phyloP scores from a whole-genome alignment of 345 rosid species.

The Aegle marmelos region DNA sequence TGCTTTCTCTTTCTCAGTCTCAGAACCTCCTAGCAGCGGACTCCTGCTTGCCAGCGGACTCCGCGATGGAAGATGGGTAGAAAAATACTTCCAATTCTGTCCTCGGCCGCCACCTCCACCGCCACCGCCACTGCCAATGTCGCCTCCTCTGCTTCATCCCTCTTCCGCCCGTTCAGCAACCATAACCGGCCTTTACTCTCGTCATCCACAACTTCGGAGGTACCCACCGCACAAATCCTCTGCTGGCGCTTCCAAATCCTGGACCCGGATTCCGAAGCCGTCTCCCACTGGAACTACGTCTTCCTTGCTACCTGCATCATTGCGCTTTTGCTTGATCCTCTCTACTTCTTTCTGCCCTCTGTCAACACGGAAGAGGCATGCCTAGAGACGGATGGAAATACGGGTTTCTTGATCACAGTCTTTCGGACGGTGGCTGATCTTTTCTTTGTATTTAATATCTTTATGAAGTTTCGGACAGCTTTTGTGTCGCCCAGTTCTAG shows the following conservation, averaged over 20 bases:
- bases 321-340: constrained; percentile 86
- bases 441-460: constrained; percentile 58
- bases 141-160: neutral
- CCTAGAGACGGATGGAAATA: constrained; percentile 39
- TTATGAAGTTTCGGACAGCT: constrained; percentile 82
- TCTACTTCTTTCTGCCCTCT: constrained; percentile 70
- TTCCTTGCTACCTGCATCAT: constrained; percentile 69
- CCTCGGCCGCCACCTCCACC: constrained; percentile 3
- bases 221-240: constrained; percentile 36
- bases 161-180: constrained; percentile 14
- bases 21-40: constrained; percentile 22
- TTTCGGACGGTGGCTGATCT: constrained; percentile 65
- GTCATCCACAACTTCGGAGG: constrained; percentile 35
- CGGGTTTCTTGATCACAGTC: constrained; percentile 56
- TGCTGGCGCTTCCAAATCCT: constrained; percentile 85
- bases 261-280: constrained; percentile 86
- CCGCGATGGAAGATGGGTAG: constrained; percentile 60
- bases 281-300: constrained; percentile 80
- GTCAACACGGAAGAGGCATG: constrained; percentile 53
- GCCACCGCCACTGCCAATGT: neutral
- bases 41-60: constrained; percentile 38
- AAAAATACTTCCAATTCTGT: constrained; percentile 14
- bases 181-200: constrained; percentile 23
- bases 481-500: constrained; percentile 72
- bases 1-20: neutral